Base-by-base conservation (phyloP, 2,329 filamentous ascomycete genomes). In the Tolypocladium inflatum region DNA sequence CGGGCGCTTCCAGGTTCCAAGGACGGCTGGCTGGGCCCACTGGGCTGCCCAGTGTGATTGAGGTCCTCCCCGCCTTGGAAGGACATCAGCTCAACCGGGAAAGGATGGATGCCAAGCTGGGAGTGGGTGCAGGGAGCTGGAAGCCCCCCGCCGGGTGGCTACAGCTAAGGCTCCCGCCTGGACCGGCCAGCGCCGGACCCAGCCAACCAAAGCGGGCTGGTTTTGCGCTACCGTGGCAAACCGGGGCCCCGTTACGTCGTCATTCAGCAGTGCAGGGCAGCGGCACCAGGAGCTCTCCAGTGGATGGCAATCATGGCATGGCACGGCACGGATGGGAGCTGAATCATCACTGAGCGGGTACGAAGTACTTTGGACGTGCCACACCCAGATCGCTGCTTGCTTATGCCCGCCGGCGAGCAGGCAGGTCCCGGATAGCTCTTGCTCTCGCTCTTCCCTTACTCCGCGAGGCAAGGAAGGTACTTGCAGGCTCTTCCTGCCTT, bases 241-340 rank as follows among this genome's bases (percentile, higher is more conserved):
- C n/a, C 23, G 56, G 52, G 50, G 30, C 55, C 42, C 26, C 37
- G 58, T 61, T 57, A 60, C 56, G 59, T 63, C 56, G 58, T 60
- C 38, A 53, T 53, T 61, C 59, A 59, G 57, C 56, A 61, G 54
- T 2, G 45, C 57, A 54, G 55, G 57, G 45, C 54, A 55, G 19
- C 10, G n/a, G 48, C 8, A 51, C 17, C 45, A n/a, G 41, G 3
- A 45, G 42, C 48, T 21, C 9, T 10, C 15, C 45, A 50, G n/a
- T 21, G 13, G 13, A 38, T 45, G 15, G 37, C 35, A 30, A 30
- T 30, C 26, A 37, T 5, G 35, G 33, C 35, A 38, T 38, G 30
- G 30, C 30, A 33, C 8, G 30, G 37, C 37, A n/a, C 26, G 11
- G 43, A 33, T 19, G 48, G 23, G 30, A 51, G 48, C 48, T 51